Evolutionary conservation across 2,329 filamentous ascomycete genomes (phyloP), one percentile per base, ranked within the genome.

Genomic region (Saccharata proteae): DNA sequence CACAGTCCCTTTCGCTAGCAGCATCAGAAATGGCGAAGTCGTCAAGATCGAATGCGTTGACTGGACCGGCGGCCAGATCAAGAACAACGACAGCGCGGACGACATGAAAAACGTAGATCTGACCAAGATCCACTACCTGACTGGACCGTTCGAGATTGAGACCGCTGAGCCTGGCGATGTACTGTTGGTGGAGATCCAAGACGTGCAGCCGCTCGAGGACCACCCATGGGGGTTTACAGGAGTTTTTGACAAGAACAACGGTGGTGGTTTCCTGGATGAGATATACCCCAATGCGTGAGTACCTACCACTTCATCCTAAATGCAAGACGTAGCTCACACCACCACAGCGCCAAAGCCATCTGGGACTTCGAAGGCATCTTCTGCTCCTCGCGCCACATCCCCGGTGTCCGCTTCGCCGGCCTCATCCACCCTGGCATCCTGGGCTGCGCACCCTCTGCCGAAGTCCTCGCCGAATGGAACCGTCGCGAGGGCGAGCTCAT

Each of bases 11-110:
- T 73, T 69, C 34, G 69, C 67, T 30, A 80, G 67, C 18, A 74
- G 69, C 2, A 84, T 94, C 47, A 76, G 80, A 45, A 76, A 86
- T 47, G 78, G 77, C 17, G 86, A 93, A 58, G 81, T 81, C 0
- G 85, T 93, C 42, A 93, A 92, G 58, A 93, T 93, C 42, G 83
- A 93, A 64, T 93, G 86, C 47, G 64, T 90, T 6, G 83, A 92
- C 59, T 92, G 83, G 49, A 61, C 57, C 0, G 50, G 48, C 14
- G 85, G 85, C 2, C 85, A 93, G 46, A 93, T 93, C 47, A 69
- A 71, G 34, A 93, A 94, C 57, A 79, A 88, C 42, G 85, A 94
- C 54, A 80, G 70, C 18, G 86, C 86, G n/a, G 80, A 93, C 46
- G 86, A 94, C 48, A 61, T 93, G 36, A 74, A 75, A 38, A 77